phyloP scores from a whole-genome alignment of 2,329 filamentous ascomycete species.

The Pseudopithomyces chartarum region DNA sequence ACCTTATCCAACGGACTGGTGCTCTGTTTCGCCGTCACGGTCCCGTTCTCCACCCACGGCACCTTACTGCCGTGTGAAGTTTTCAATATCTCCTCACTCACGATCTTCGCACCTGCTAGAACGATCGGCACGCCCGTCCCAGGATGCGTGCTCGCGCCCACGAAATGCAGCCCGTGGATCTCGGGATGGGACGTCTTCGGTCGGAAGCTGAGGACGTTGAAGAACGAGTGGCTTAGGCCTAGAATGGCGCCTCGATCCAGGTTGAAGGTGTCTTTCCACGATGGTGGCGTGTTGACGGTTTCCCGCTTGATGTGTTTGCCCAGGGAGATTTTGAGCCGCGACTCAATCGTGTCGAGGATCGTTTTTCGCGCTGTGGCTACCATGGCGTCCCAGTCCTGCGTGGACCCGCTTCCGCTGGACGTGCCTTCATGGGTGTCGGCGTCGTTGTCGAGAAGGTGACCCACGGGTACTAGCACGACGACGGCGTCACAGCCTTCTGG shows the following conservation, averaged over 20 bases:
- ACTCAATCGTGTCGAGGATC: slow-evolving; percentile 64
- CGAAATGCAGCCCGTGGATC: slow-evolving; percentile 66
- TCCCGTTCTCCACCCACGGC: slow-evolving; percentile 44
- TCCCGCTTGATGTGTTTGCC: slow-evolving; percentile 63
- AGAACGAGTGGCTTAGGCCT: slow-evolving; percentile 73
- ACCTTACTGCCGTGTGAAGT: slow-evolving; percentile 37
- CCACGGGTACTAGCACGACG: slow-evolving; percentile 73
- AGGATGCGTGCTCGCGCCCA: slow-evolving; percentile 76
- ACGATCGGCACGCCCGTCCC: slow-evolving; percentile 78
- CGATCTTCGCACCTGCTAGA: slow-evolving; percentile 70
- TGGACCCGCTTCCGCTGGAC: slow-evolving; percentile 47
- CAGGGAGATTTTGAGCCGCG: slow-evolving; percentile 63
- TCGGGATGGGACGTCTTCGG: slow-evolving; percentile 61
- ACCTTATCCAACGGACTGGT: slow-evolving; percentile 22
- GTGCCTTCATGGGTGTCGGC: slow-evolving; percentile 46
- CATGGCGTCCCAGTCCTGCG: slow-evolving; percentile 67
- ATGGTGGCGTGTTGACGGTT: slow-evolving; percentile 66
- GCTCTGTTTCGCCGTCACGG: not conserved
- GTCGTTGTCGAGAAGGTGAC: slow-evolving; percentile 61
- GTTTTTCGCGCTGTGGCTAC: slow-evolving; percentile 62
- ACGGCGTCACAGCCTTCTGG: slow-evolving; percentile 68
- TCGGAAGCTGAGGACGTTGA: slow-evolving; percentile 72
- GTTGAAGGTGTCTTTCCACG: slow-evolving; percentile 72
- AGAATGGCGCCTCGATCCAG: slow-evolving; percentile 76
- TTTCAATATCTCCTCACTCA: slow-evolving; percentile 57